Conservation (phyloP, 2,329 filamentous ascomycete genomes). For the Chaetomium olivaceum region DNA sequence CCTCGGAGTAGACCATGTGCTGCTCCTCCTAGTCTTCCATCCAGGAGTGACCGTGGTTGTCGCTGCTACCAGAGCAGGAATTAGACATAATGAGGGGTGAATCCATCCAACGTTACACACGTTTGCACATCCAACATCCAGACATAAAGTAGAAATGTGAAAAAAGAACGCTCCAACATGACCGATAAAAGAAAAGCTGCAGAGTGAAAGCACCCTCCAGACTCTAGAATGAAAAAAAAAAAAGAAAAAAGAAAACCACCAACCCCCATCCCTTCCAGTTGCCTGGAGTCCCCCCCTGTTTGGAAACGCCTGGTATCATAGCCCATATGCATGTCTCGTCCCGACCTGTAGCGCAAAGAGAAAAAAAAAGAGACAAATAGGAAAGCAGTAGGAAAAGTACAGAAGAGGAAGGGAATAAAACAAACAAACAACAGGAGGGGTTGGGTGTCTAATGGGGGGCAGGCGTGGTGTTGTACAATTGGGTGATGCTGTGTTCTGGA, state of each 20-base stretch:
- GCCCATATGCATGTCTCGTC: conserved; percentile 30
- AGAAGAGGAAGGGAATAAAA: conserved; percentile 22
- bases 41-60: not conserved
- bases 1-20: conserved; percentile 21
- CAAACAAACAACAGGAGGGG: conserved; percentile 19
- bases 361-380: conserved; percentile 23
- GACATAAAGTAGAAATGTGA: conserved; percentile 25
- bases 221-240: conserved; percentile 14
- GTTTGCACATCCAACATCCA: conserved; percentile 23
- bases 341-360: conserved; percentile 21
- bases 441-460: conserved; percentile 11
- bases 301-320: conserved; percentile 35
- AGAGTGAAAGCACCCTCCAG: not conserved
- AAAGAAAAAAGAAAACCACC: conserved; percentile 4
- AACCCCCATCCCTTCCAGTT: conserved; percentile 25
- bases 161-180: conserved; percentile 19
- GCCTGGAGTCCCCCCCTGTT: conserved; percentile 25
- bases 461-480: conserved; percentile 33
- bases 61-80: conserved; percentile 33
- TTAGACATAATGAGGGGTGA: conserved; percentile 26
- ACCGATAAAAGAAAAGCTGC: conserved; percentile 22
- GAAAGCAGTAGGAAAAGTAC: conserved; percentile 20
- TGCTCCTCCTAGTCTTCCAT: conserved; percentile 22
- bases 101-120: conserved; percentile 22
- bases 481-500: conserved; percentile 23